These are phyloP conservation scores for Paecilomyces formosus DNA, from an alignment of 2,329 filamentous ascomycete genomes.

Conservation along the genomic window DNA sequence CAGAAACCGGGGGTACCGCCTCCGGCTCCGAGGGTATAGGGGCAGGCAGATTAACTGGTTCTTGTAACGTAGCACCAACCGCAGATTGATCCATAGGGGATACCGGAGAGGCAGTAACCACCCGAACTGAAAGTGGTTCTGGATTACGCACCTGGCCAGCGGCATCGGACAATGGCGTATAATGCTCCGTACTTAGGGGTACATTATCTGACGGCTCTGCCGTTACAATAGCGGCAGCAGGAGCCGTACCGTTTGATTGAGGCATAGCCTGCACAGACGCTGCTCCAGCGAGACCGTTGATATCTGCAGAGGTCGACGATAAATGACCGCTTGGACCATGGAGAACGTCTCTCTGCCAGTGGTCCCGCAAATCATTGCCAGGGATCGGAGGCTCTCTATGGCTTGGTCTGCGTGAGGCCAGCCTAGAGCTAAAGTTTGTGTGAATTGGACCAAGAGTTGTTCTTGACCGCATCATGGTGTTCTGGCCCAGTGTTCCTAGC, in stretches of 20 bases:
- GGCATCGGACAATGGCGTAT: not conserved
- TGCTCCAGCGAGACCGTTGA: not conserved
- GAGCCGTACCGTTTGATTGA: not conserved
- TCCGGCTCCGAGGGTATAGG: not conserved
- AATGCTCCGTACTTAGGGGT: not conserved
- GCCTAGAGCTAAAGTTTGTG: constrained; percentile 15
- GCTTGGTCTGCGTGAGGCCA: constrained; percentile 10
- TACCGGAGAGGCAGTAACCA: not conserved
- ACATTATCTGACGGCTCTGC: not conserved
- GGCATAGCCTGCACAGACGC: not conserved
- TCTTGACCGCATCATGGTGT: constrained; percentile 15
- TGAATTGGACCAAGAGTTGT: constrained; percentile 21
- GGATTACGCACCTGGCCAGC: not conserved
- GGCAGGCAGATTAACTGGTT: not conserved
- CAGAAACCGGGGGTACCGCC: not conserved
- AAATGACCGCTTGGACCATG: not conserved
- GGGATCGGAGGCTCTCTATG: constrained; percentile 10
- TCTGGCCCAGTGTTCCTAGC: constrained; percentile 15
- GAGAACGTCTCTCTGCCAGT: constrained; percentile 8
- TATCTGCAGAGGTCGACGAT: not conserved
- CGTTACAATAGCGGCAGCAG: not conserved
- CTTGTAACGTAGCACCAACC: not conserved
- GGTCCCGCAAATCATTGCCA: constrained; percentile 1
- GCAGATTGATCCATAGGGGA: not conserved
- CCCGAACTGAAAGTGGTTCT: not conserved